Conservation (phyloP, 495 filamentous ascomycete species). For the Aspergillus ellipticus region DNA sequence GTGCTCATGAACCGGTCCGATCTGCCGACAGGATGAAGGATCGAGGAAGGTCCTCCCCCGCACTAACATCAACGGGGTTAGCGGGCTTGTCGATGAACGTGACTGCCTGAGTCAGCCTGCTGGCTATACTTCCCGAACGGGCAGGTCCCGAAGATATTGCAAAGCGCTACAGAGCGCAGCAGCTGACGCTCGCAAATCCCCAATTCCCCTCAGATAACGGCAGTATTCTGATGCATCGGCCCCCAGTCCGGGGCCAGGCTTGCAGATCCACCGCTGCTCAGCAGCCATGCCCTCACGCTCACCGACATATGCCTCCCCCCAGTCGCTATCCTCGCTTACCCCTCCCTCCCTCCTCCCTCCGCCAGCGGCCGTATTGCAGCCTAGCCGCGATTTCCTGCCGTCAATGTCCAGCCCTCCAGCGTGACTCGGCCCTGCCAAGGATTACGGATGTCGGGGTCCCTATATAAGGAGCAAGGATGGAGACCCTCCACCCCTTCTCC, state of each 20-base stretch:
- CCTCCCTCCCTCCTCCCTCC: neutral
- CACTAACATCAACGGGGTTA: no score
- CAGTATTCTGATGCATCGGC: no score
- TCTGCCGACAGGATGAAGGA: no score
- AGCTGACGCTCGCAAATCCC: no score
- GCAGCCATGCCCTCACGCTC: neutral
- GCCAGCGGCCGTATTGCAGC: neutral
- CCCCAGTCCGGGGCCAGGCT: neutral
- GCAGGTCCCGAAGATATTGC: neutral
- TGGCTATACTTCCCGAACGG: neutral
- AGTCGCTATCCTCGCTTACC: no score
- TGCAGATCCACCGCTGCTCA: neutral
- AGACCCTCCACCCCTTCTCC: neutral
- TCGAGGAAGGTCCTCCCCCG: no score
- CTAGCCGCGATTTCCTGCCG: neutral
- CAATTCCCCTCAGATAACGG: no score
- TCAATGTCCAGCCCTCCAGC: neutral
- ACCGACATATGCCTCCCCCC: neutral
- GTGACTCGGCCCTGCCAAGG: neutral
- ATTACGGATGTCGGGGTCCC: neutral
- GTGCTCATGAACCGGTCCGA: neutral
- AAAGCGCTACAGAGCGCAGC: no score
- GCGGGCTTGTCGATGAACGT: no score
- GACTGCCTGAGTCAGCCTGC: neutral
- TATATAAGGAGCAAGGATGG: neutral